phyloP scores from a whole-genome alignment of 2,329 filamentous ascomycete genomes.

The Colletotrichum sojae region DNA sequence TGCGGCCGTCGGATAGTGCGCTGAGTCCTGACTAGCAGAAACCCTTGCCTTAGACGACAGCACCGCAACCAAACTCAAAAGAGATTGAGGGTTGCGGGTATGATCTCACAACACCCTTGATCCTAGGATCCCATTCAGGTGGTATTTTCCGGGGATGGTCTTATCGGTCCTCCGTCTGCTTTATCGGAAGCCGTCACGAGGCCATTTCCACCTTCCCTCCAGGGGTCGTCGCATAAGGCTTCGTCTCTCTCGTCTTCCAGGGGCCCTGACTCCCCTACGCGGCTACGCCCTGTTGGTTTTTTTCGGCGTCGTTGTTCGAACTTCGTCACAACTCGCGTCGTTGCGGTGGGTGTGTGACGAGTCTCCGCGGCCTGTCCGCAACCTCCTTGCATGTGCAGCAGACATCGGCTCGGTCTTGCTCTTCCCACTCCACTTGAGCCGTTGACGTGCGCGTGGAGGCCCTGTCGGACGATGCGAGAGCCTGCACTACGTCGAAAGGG shows the following conservation, averaged over 20 bases:
- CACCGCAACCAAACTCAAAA: conserved; percentile 26
- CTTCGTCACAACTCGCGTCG: conserved; percentile 28
- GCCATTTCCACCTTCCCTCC: conserved; percentile 2
- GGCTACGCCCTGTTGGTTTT: conserved; percentile 14
- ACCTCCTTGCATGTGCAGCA: conserved; percentile 34
- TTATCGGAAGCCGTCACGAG: conserved; percentile 28
- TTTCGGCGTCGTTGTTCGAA: conserved; percentile 18
- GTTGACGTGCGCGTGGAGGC: conserved; percentile 38
- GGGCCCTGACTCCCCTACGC: conserved; percentile 14
- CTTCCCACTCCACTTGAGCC: conserved; percentile 12
- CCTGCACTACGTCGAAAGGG: conserved; percentile 25
- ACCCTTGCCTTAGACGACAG: neutral
- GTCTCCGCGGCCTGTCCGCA: conserved; percentile 11
- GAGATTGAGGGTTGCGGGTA: conserved; percentile 23
- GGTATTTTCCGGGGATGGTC: conserved; percentile 36
- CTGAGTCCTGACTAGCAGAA: conserved; percentile 16
- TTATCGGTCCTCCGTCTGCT: conserved; percentile 14
- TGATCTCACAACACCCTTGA: conserved; percentile 29
- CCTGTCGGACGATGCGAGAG: conserved; percentile 21
- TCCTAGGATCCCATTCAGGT: conserved; percentile 32
- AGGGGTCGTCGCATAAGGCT: conserved; percentile 20
- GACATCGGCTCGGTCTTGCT: neutral
- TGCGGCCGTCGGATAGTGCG: neutral
- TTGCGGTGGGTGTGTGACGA: neutral
- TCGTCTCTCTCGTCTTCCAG: conserved; percentile 14